Percentiles rank a stretch among this genome's conserved stretches.
phyloP scores from a whole-genome alignment of 1,284 basidiomycete species.

The Ceratobasidium sp. region DNA sequence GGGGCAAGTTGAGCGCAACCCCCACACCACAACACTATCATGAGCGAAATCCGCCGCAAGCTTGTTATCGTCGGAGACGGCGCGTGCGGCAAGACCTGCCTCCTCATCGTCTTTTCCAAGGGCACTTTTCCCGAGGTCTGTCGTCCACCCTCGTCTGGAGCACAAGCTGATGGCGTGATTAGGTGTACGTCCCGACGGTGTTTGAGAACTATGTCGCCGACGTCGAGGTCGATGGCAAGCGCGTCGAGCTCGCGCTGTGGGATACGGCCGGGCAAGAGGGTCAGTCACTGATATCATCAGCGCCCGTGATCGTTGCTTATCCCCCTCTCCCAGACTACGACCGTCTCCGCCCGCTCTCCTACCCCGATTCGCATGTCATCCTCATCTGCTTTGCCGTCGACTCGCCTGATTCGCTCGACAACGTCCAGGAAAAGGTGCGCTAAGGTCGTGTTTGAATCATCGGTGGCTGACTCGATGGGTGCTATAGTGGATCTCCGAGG shows the following conservation, averaged over 20 bases:
- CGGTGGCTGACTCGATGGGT: slow-evolving; percentile 23
- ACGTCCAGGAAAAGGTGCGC: slow-evolving; percentile 94
- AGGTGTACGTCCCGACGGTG: slow-evolving; percentile 94
- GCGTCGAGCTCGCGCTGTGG: slow-evolving; percentile 93
- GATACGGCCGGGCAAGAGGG: slow-evolving; percentile 95
- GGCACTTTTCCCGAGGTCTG: slow-evolving; percentile 93
- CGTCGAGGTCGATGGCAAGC: slow-evolving; percentile 62
- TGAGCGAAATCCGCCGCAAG: slow-evolving; percentile 80
- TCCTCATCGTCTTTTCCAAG: slow-evolving; percentile 89
- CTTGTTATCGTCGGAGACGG: slow-evolving; percentile 86
- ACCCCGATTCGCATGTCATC: slow-evolving; percentile 94
- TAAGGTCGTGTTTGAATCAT: not conserved
- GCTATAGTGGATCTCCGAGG: slow-evolving; percentile 90
- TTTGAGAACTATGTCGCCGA: slow-evolving; percentile 94
- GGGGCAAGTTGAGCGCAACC: slow-evolving; percentile 27
- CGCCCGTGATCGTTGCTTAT: slow-evolving; percentile 42
- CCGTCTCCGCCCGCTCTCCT: slow-evolving; percentile 90
- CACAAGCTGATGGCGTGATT: slow-evolving; percentile 23
- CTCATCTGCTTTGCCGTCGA: slow-evolving; percentile 95
- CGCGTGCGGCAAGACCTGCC: slow-evolving; percentile 89
- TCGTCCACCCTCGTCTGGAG: slow-evolving; percentile 33
- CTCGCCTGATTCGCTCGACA: slow-evolving; percentile 92
- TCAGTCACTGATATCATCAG: slow-evolving; percentile 50
- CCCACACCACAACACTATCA: slow-evolving; percentile 52
- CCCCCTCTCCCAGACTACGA: slow-evolving; percentile 71